These are phyloP conservation scores for Phylloporus sp. DNA, from an alignment of 768 basidiomycete species.

Conservation along the genomic window DNA sequence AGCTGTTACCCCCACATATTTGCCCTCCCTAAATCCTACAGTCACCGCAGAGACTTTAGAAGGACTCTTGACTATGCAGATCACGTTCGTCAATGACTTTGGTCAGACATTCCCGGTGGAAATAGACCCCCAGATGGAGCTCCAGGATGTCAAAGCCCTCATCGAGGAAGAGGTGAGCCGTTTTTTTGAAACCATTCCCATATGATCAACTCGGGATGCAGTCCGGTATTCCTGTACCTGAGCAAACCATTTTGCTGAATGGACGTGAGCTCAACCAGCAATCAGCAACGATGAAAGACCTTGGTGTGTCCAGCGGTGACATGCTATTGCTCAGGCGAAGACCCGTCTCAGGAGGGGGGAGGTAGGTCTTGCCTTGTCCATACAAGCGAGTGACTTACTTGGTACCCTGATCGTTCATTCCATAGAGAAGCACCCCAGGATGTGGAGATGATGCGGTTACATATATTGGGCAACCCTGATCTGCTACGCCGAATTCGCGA, in stretches of 20 bases:
- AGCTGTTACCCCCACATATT: constrained; percentile 4
- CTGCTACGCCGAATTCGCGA: constrained; percentile 71
- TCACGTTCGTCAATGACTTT: constrained; percentile 68
- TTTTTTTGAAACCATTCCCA: background rate
- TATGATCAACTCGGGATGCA: constrained; percentile 25
- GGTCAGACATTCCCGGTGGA: constrained; percentile 69
- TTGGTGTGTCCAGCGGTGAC: constrained; percentile 58
- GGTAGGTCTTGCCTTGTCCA: constrained; percentile 10
- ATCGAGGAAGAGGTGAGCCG: constrained; percentile 90
- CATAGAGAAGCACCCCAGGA: constrained; percentile 70
- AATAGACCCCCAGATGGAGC: constrained; percentile 86
- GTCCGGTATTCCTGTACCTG: constrained; percentile 69
- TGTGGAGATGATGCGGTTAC: constrained; percentile 86
- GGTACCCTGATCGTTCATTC: background rate
- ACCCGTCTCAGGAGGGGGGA: constrained; percentile 44
- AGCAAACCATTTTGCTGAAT: constrained; percentile 71
- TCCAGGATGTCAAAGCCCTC: constrained; percentile 89
- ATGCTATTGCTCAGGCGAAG: constrained; percentile 68
- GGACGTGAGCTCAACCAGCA: constrained; percentile 62
- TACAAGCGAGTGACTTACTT: background rate
- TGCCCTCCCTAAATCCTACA: constrained; percentile 3
- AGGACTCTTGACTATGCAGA: constrained; percentile 46
- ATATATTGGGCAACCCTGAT: constrained; percentile 77
- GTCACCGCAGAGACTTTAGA: background rate
- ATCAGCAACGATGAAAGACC: constrained; percentile 63